phyloP scores from a whole-genome alignment of 164 flowering plant species.

The Liriodendron chinense region DNA sequence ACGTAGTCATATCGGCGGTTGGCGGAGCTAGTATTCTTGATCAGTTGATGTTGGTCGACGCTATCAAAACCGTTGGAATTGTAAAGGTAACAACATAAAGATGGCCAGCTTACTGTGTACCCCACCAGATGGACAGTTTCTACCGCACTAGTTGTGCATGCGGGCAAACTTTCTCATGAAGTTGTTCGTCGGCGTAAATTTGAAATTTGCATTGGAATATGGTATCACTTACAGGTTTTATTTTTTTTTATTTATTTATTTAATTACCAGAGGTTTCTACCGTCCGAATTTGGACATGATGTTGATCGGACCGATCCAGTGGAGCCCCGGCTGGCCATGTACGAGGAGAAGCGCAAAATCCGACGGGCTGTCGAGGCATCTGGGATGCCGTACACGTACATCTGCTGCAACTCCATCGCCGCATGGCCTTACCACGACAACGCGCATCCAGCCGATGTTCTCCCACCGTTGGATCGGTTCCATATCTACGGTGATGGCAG shows the following conservation, averaged over 20 bases:
- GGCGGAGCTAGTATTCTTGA: conserved; percentile 47
- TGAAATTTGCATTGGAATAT: no score
- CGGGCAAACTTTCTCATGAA: no score
- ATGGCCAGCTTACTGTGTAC: no score
- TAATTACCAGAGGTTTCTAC: conserved; percentile 78
- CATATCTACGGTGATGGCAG: conserved; percentile 73
- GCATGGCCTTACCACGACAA: conserved; percentile 79
- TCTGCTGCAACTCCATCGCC: conserved; percentile 74
- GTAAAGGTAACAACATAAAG: conserved; percentile 42
- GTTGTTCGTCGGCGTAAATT: no score
- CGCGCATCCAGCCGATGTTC: conserved; percentile 57
- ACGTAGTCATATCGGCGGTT: conserved; percentile 60
- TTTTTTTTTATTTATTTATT: no score
- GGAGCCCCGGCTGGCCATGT: conserved; percentile 63
- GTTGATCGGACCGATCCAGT: conserved; percentile 67
- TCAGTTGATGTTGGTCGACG: conserved; percentile 42
- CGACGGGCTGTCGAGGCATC: conserved; percentile 40
- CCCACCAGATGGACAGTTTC: no score
- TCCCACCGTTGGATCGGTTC: conserved; percentile 61
- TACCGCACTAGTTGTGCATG: no score
- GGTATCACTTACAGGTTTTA: no score
- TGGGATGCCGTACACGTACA: conserved; percentile 54
- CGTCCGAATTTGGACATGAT: conserved; percentile 80
- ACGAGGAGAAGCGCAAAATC: conserved; percentile 47
- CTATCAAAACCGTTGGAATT: conserved; percentile 51